These are phyloP conservation scores for Actinomortierella ambigua DNA, from an alignment of 371 early-diverging fungal genomes.

Conservation along the genomic window DNA sequence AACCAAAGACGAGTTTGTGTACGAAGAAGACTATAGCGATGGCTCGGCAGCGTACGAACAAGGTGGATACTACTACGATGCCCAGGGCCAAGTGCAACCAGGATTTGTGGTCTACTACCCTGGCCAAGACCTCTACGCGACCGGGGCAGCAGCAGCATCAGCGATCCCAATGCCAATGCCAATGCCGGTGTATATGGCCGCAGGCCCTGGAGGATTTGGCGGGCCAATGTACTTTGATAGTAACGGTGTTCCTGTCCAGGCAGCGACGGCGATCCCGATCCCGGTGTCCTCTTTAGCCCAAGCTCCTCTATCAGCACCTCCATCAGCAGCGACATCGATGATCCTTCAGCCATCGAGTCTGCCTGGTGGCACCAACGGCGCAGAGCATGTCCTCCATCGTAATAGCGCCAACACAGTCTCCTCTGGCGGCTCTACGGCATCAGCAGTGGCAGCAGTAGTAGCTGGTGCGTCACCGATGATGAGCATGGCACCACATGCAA, in stretches of 20 bases:
- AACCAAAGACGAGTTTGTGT: slow-evolving; percentile 4
- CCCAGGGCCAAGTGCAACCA: slow-evolving; percentile 19
- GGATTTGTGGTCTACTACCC: too few relatives aligned
- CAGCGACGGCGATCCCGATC: too few relatives aligned
- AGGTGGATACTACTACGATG: slow-evolving; percentile 29
- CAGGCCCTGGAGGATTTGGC: not conserved
- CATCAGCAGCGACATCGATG: not conserved
- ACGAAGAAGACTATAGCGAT: slow-evolving; percentile 33
- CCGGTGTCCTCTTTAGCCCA: slow-evolving; percentile 5
- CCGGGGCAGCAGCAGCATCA: slow-evolving; percentile 59
- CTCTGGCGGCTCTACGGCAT: too few relatives aligned
- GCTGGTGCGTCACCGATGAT: too few relatives aligned
- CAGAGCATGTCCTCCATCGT: too few relatives aligned
- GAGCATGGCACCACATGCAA: too few relatives aligned
- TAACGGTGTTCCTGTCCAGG: too few relatives aligned
- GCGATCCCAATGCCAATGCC: slow-evolving; percentile 60
- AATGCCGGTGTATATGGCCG: slow-evolving; percentile 30
- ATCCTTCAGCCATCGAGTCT: not conserved
- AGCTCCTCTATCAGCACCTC: not conserved
- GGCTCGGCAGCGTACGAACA: slow-evolving; percentile 3
- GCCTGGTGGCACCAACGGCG: too few relatives aligned
- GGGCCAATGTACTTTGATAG: slow-evolving; percentile 22
- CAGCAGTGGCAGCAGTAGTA: too few relatives aligned
- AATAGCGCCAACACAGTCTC: too few relatives aligned
- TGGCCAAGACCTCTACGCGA: too few relatives aligned